Conservation (phyloP, 768 basidiomycete genomes). For the Exidia glandulosa region DNA sequence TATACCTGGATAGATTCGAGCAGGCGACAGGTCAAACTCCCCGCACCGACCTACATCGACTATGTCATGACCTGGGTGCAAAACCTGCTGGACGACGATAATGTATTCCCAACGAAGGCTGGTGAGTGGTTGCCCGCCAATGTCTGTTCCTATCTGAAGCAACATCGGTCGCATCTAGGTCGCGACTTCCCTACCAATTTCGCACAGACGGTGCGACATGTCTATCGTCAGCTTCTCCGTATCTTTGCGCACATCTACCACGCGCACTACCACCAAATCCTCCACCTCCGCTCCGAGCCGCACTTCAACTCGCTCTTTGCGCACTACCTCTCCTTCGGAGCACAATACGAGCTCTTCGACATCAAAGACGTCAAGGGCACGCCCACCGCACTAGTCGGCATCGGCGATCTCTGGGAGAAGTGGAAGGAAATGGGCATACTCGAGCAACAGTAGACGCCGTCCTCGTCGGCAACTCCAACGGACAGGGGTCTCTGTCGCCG, state of each 20-base stretch:
- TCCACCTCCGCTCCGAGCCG: slow-evolving; percentile 87
- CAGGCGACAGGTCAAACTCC: slow-evolving; percentile 74
- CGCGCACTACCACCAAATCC: slow-evolving; percentile 72
- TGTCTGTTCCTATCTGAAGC: background rate
- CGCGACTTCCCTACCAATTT: slow-evolving; percentile 81
- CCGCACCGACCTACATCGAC: slow-evolving; percentile 95
- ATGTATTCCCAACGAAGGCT: slow-evolving; percentile 90
- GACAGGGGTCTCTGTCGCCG: too few relatives aligned
- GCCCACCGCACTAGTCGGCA: slow-evolving; percentile 45
- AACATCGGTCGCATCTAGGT: slow-evolving; percentile 32
- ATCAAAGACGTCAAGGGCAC: slow-evolving; percentile 77
- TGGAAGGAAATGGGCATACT: slow-evolving; percentile 83
- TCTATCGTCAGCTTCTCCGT: slow-evolving; percentile 92
- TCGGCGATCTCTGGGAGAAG: slow-evolving; percentile 74
- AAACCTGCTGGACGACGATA: slow-evolving; percentile 88
- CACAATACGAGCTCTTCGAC: slow-evolving; percentile 85
- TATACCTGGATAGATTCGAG: slow-evolving; percentile 93
- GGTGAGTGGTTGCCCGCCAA: slow-evolving; percentile 39
- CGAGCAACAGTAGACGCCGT: too few relatives aligned
- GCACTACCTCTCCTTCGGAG: slow-evolving; percentile 92
- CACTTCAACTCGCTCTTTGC: slow-evolving; percentile 98
- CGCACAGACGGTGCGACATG: slow-evolving; percentile 81
- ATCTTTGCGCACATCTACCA: slow-evolving; percentile 97
- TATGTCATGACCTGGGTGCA: slow-evolving; percentile 97
- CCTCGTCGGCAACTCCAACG: too few relatives aligned